These are phyloP conservation scores for Jasminum sambac DNA, from an alignment of 257 asterid genomes.

Conservation along the genomic window DNA sequence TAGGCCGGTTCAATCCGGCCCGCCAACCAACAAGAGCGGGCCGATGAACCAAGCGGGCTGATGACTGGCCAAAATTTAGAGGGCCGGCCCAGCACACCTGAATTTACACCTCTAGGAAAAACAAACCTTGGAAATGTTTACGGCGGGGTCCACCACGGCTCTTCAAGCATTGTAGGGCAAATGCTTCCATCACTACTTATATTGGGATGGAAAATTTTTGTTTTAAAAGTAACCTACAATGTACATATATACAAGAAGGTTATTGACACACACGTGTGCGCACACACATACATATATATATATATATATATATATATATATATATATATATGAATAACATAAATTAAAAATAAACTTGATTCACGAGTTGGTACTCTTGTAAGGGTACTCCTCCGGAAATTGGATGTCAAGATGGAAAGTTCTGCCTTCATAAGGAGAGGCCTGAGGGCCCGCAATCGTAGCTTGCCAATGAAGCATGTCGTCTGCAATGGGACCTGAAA, in stretches of 20 bases:
- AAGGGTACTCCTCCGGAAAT: conserved; percentile 86
- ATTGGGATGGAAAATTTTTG: conserved; percentile 88
- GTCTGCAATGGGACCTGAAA: conserved; percentile 80
- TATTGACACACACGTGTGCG: too few species aligned
- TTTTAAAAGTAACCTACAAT: conserved; percentile 84
- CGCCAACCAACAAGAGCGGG: too few species aligned
- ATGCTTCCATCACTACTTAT: conserved; percentile 86
- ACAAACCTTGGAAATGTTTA: conserved; percentile 77
- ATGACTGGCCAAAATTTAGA: too few species aligned
- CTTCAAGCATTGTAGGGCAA: conserved; percentile 81
- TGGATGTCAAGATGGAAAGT: conserved; percentile 73
- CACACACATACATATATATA: too few species aligned
- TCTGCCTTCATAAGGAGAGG: conserved; percentile 84
- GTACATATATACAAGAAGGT: too few species aligned
- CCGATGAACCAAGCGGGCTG: too few species aligned
- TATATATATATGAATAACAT: too few species aligned
- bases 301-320: too few species aligned
- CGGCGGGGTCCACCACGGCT: conserved; percentile 91
- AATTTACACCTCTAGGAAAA: too few species aligned
- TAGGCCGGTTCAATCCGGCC: too few species aligned
- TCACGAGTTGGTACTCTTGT: conserved; percentile 88
- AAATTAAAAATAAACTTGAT: too few species aligned
- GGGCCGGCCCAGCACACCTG: too few species aligned
- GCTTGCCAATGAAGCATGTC: conserved; percentile 94
- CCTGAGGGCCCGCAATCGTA: conserved; percentile 86